These are phyloP conservation scores for Colletotrichum liriopes DNA, from an alignment of 2,329 filamentous ascomycete genomes.

Conservation along the genomic window DNA sequence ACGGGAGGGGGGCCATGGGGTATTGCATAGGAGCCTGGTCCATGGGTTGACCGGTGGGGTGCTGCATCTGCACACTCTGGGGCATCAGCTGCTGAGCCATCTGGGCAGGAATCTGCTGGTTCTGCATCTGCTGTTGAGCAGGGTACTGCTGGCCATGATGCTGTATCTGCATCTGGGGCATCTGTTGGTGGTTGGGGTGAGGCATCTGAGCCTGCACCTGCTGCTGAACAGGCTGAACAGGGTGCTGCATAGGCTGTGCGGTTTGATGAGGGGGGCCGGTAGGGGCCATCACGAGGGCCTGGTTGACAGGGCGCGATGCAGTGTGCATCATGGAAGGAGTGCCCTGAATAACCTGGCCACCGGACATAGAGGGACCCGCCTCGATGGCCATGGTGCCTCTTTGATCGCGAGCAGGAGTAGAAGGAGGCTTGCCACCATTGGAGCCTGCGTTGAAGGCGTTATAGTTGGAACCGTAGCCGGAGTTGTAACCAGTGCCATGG, in stretches of 20 bases:
- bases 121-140: conserved; percentile 4
- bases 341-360: conserved; percentile 9
- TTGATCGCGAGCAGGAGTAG: conserved; percentile 33
- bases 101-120: conserved; percentile 3
- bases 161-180: conserved; percentile 12
- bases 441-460: background rate
- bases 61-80: conserved; percentile 27
- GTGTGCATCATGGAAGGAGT: conserved; percentile 20
- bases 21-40: conserved; percentile 28
- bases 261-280: background rate
- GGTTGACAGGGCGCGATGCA: conserved; percentile 8
- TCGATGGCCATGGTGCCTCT: conserved; percentile 33
- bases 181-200: background rate
- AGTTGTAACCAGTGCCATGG: background rate
- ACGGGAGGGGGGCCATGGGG: conserved; percentile 31
- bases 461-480: background rate
- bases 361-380: conserved; percentile 13
- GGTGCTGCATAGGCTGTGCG: background rate
- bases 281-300: background rate
- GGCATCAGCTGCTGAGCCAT: conserved; percentile 14
- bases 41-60: background rate
- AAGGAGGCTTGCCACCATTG: conserved; percentile 18
- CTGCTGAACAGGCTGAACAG: background rate
- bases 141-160: background rate
- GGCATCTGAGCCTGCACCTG: background rate